Conservation (phyloP, 345 rosid genomes). For the Carallia brachiata region DNA sequence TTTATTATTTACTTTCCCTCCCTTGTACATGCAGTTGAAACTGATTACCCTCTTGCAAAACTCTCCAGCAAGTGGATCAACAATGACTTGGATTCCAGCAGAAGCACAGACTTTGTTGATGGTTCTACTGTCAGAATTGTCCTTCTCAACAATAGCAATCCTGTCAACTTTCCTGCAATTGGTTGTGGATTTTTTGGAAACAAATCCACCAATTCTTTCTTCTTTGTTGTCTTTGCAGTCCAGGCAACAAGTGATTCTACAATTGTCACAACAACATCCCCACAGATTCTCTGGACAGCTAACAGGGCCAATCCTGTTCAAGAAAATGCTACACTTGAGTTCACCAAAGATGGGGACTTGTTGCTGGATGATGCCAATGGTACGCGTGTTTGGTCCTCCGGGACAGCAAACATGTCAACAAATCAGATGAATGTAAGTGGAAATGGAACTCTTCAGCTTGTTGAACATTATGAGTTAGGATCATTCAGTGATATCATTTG, state of each 20-base stretch:
- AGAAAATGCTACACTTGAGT: slow-evolving; percentile 14
- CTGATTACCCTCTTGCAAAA: not conserved
- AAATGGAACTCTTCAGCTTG: slow-evolving; percentile 15
- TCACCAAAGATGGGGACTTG: slow-evolving; percentile 9
- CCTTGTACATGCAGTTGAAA: not conserved
- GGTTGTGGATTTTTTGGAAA: slow-evolving; percentile 10
- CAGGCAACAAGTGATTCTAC: slow-evolving; percentile 5
- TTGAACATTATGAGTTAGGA: too few relatives aligned
- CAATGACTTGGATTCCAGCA: not conserved
- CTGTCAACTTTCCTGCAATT: slow-evolving; percentile 1
- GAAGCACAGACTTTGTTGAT: not conserved
- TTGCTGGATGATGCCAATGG: slow-evolving; percentile 14
- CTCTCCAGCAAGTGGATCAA: not conserved
- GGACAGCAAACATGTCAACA: not conserved
- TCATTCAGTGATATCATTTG: not conserved
- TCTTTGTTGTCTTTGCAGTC: slow-evolving; percentile 5
- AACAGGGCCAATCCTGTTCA: slow-evolving; percentile 15
- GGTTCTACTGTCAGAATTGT: slow-evolving; percentile 1
- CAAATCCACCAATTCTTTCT: not conserved
- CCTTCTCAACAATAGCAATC: slow-evolving; percentile 4
- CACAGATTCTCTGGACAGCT: slow-evolving; percentile 9
- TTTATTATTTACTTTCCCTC: not conserved
- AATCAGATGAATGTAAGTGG: slow-evolving; percentile 2
- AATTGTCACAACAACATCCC: not conserved
- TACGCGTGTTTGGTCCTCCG: slow-evolving; percentile 7